Conservation (phyloP, 768 basidiomycete species). For the Mycena polygramma region DNA sequence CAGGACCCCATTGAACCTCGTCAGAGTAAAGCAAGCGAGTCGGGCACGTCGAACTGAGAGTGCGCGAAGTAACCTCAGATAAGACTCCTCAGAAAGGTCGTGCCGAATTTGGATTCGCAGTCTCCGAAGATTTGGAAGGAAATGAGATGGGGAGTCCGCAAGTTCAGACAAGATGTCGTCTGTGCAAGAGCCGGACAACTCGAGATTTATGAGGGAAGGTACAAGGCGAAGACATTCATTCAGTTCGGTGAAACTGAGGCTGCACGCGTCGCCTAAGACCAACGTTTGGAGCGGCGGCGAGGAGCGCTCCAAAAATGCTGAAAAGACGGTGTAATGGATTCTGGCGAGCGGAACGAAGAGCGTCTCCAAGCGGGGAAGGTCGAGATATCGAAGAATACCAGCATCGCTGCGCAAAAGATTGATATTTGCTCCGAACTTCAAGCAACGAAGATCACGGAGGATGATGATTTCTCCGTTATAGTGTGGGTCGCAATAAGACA, state of each 20-base stretch:
- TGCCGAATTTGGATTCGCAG: not conserved
- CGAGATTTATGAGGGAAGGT: not conserved
- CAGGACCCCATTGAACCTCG: not conserved
- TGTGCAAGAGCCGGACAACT: not conserved
- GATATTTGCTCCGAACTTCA: not conserved
- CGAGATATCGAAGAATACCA: not conserved
- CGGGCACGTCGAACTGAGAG: not conserved
- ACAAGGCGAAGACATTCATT: not conserved
- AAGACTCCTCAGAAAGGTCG: not conserved
- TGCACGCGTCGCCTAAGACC: not conserved
- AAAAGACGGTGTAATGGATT: not conserved
- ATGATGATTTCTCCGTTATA: not conserved
- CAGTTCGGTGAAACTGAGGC: not conserved
- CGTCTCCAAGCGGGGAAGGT: not conserved
- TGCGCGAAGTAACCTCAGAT: not conserved
- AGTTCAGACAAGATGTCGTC: not conserved
- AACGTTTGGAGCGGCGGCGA: slow-evolving; percentile 7
- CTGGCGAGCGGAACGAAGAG: not conserved
- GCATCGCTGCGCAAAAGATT: not conserved
- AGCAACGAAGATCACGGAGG: not conserved
- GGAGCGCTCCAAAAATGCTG: not conserved
- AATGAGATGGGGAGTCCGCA: not conserved
- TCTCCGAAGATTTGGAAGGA: not conserved
- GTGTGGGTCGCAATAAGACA: not conserved
- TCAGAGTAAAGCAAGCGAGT: not conserved